These are phyloP conservation scores for Blastobotrys petasosporus DNA, from an alignment of 1,139 yeast species.

Conservation along the genomic window DNA sequence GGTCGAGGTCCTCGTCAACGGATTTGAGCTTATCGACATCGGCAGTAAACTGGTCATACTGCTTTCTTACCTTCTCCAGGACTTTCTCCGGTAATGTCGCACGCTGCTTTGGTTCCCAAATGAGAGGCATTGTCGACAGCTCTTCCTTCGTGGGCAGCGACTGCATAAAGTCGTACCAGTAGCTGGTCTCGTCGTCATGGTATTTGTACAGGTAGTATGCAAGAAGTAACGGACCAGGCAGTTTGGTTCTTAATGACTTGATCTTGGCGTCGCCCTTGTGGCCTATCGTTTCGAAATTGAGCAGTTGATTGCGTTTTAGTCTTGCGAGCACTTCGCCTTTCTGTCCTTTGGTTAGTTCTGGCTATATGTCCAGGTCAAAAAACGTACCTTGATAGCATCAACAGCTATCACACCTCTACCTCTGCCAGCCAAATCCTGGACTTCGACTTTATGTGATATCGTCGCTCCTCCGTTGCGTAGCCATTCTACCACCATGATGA, in stretches of 20 bases:
- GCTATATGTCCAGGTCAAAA: background rate
- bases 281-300: slow-evolving; percentile 54
- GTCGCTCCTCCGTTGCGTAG: slow-evolving; percentile 19
- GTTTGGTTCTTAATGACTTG: slow-evolving; percentile 7
- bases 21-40: slow-evolving; percentile 25
- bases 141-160: slow-evolving; percentile 25
- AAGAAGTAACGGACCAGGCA: slow-evolving; percentile 26
- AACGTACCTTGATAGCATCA: slow-evolving; percentile 28
- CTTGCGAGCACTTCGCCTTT: slow-evolving; percentile 44
- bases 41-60: slow-evolving; percentile 28
- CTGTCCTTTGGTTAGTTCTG: background rate
- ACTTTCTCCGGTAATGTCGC: slow-evolving; percentile 26
- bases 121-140: slow-evolving; percentile 33
- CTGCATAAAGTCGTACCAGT: slow-evolving; percentile 24
- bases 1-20: slow-evolving; percentile 12
- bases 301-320: slow-evolving; percentile 53
- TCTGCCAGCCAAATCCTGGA: slow-evolving; percentile 36
- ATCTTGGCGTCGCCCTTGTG: slow-evolving; percentile 13
- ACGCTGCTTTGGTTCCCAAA: slow-evolving; percentile 30
- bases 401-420: slow-evolving; percentile 62
- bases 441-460: slow-evolving; percentile 26
- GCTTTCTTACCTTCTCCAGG: slow-evolving; percentile 21
- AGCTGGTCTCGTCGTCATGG: slow-evolving; percentile 12
- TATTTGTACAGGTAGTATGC: slow-evolving; percentile 23
- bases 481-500: slow-evolving; percentile 16